Evolutionary conservation across 805 yeast species (phyloP).

Genomic region (Ogataea paraovalis): DNA sequence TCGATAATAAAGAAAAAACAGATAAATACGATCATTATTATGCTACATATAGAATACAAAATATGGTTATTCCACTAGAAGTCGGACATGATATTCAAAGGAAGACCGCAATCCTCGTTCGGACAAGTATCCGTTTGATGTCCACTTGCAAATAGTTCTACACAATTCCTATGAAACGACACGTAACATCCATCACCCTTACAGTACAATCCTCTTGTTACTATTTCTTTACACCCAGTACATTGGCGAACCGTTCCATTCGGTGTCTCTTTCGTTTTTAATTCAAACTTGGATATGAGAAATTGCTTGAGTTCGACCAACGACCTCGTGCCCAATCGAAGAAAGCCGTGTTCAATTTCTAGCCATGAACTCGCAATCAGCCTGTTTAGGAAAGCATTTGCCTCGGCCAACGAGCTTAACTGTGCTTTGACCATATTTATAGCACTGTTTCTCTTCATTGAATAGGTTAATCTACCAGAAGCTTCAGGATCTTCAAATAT

Average conservation of each 20-base stretch:
- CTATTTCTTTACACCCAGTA: slow-evolving; percentile 47
- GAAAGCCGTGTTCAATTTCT: slow-evolving; percentile 33
- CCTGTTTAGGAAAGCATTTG: slow-evolving; percentile 35
- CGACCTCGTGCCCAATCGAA: slow-evolving; percentile 36
- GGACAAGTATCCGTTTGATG: slow-evolving; percentile 33
- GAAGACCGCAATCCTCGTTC: slow-evolving; percentile 21
- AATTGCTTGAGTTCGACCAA: slow-evolving; percentile 45
- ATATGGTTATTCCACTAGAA: slow-evolving; percentile 9
- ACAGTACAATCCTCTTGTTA: slow-evolving; percentile 50
- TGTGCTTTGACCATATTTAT: slow-evolving; percentile 25
- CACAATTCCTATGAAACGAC: slow-evolving; percentile 49
- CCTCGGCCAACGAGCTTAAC: slow-evolving; percentile 27
- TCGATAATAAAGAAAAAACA: background rate
- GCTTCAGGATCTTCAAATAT: slow-evolving; percentile 31
- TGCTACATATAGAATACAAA: slow-evolving; percentile 1
- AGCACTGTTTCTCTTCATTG: slow-evolving; percentile 35
- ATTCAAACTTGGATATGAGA: slow-evolving; percentile 41
- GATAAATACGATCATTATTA: slow-evolving; percentile 3
- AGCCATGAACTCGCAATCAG: slow-evolving; percentile 55
- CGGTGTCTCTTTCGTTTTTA: slow-evolving; percentile 19
- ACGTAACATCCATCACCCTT: slow-evolving; percentile 30
- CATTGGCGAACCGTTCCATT: slow-evolving; percentile 43
- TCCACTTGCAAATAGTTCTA: slow-evolving; percentile 34
- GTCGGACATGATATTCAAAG: slow-evolving; percentile 10
- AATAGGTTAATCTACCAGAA: slow-evolving; percentile 28